Evolutionary conservation across 208 protist species (phyloP), one percentile per base, ranked within the genome.

Genomic region (Porcisia deanei): DNA sequence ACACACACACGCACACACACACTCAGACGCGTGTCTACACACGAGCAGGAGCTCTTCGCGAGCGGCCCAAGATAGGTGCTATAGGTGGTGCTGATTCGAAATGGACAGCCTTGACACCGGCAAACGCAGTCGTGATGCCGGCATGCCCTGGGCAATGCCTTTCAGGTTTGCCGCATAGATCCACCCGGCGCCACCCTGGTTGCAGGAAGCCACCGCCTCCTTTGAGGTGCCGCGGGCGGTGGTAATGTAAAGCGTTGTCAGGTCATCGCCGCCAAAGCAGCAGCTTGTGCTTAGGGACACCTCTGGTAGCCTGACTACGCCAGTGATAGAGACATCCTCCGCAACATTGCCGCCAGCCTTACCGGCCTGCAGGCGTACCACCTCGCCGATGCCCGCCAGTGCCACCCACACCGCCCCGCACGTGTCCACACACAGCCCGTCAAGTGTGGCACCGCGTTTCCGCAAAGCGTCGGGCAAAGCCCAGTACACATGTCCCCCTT

Each of bases 241-340:
- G 30, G 81, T 77, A 34, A 85, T 85, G 61, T 79, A 85, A 25
- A 85, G 69, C 30, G 77, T 85, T 16, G 66, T 69, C 30, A 81
- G 72, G 49, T 79, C 77, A 1, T 47, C 64, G 12, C 69, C 76
- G 30, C 81, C 81, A 63, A 85, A 82, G 73, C 76, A 85, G 70
- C 81, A 85, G 54, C 77, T 76, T 20, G 81, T 85, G 57, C 53
- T 60, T 69, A 81, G 52, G 20, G 60, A 34, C 25, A 75, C 73
- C 22, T 55, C 61, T 4, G 74, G 75, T 61, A 84, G 18, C 8
- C 49, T 61, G 41, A 84, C 75, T 39, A 76, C 73, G 61, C 76
- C 71, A 2, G 76, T 75, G n/a, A 81, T 81, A 14, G 70, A 25
- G 14, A 75, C 64, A 3, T 22, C 18, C 54, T 59, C n/a, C 8